Base-by-base conservation (phyloP, 345 rosid species). In the Bruguiera sexangula region DNA sequence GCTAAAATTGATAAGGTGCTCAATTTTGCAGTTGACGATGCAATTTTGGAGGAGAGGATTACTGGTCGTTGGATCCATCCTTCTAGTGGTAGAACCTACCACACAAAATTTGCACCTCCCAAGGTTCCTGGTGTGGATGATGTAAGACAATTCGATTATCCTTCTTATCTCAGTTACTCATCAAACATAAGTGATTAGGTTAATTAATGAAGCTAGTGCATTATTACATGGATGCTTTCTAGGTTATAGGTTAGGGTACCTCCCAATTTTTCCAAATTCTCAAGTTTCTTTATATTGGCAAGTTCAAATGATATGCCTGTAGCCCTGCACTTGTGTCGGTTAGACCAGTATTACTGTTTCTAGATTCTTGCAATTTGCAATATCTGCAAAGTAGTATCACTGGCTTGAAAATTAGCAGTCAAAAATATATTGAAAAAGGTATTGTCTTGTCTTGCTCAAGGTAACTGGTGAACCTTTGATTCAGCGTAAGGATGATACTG, bases 21-120 rank as follows among this genome's bases (percentile, higher is more conserved):
- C 19, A 87, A 91, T 68, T 94, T 94, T 83, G 93, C 95, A 1
- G 87, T 94, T 1, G 91, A 89, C 55, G 98, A 94, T 86, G 82
- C 84, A 4, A 85, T 89, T 73, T 83, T 94, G 79, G 98, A 91
- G 86, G 98, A 94, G 77, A 88, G 98, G 81, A 89, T 94, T 48
- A 91, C 97, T 22, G 97, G 96, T 59, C 89, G 98, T 76, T 94
- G 97, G 98, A 86, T 94, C 67, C 98, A 94, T 71, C 96, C 98
- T 79, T 83, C 90, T 13, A 94, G 98, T 84, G 97, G 98, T 46
- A 89, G 97, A 79, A 82, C 90, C 63, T 94, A 91, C 68, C 98
- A 91, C 70, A 82, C 89, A 9, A 94, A 87, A 75, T 94, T 85
- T 62, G 88, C 96, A 20, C 97, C 98, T 81, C 88, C 97, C 27